These are phyloP conservation scores for Monocercomonoides exilis DNA, from an alignment of 78 protist genomes.

Conservation along the genomic window DNA sequence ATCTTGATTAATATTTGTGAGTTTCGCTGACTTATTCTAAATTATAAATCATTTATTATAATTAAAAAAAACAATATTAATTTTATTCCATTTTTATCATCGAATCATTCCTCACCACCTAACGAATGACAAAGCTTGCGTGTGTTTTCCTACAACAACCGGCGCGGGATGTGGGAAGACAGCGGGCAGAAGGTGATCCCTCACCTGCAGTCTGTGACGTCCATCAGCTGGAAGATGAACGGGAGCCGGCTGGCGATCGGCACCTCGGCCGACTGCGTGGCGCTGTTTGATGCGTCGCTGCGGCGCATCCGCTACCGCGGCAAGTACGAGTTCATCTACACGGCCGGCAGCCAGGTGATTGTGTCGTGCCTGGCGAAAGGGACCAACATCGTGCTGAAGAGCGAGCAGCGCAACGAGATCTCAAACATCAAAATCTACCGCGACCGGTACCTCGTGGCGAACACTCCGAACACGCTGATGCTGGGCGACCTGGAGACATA, in stretches of 20 bases:
- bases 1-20: neutral
- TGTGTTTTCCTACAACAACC: neutral
- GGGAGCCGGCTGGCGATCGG: neutral
- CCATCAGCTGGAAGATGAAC: neutral
- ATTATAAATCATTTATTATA: no score
- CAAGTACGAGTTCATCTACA: neutral
- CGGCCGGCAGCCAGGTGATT: neutral
- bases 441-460: conserved; percentile 3
- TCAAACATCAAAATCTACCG: neutral
- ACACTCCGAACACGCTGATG: neutral
- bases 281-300: conserved; percentile 14
- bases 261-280: neutral
- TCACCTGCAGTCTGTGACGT: neutral
- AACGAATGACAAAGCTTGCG: neutral
- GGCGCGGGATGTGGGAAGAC: neutral
- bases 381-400: neutral
- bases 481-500: conserved; percentile 5
- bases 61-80: no score
- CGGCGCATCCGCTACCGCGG: neutral
- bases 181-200: neutral
- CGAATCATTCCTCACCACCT: no score
- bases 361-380: neutral
- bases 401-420: neutral
- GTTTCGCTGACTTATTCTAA: neutral
- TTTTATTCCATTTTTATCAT: no score